Conservation (phyloP, 192 early-diverging fungal genomes). For the Backusella australiensis region DNA sequence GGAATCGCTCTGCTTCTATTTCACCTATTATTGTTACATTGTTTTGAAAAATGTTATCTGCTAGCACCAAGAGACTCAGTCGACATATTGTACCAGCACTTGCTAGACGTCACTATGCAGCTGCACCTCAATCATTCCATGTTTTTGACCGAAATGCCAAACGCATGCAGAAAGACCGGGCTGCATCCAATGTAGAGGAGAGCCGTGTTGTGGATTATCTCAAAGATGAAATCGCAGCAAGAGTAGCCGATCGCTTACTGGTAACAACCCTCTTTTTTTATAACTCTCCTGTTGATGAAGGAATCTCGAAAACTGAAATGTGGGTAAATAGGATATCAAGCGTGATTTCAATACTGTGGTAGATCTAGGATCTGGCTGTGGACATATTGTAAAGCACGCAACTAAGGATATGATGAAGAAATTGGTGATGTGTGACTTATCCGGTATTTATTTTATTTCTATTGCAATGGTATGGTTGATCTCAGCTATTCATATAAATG, state of each 20-base stretch:
- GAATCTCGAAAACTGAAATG: not conserved
- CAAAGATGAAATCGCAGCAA: constrained; percentile 84
- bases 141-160: constrained; percentile 87
- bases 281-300: not conserved
- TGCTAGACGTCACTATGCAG: not conserved
- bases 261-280: constrained; percentile 33
- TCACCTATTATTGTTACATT: not conserved
- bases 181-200: constrained; percentile 50
- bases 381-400: constrained; percentile 82
- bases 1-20: not conserved
- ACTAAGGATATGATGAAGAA: constrained; percentile 80
- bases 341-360: constrained; percentile 81
- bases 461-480: not conserved
- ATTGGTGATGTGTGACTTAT: constrained; percentile 86
- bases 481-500: not conserved
- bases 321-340: constrained; percentile 76
- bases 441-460: constrained; percentile 39
- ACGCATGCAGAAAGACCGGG: constrained; percentile 72
- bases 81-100: not conserved
- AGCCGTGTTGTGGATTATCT: constrained; percentile 87
- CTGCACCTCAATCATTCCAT: constrained; percentile 38
- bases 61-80: not conserved
- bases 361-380: constrained; percentile 86
- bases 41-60: not conserved
- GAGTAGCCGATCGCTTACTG: constrained; percentile 85